These are phyloP conservation scores for Ogataea angusta DNA, from an alignment of 805 yeast genomes.

Conservation along the genomic window DNA sequence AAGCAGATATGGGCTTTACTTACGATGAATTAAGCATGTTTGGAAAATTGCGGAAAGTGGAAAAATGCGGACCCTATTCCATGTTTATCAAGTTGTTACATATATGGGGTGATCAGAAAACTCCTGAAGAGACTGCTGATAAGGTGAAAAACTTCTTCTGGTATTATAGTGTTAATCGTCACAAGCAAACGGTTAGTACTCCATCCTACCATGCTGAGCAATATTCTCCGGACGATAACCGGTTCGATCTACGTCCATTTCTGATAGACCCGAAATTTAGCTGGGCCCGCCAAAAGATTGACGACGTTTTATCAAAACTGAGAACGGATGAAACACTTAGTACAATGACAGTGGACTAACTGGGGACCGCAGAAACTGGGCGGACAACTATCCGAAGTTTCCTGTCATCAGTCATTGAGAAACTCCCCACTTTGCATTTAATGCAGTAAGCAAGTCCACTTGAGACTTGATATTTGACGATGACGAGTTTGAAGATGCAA, in stretches of 20 bases:
- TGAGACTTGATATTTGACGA: slow-evolving; percentile 21
- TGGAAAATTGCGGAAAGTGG: slow-evolving; percentile 87
- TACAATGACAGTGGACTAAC: slow-evolving; percentile 44
- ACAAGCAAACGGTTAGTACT: slow-evolving; percentile 95
- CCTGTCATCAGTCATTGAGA: slow-evolving; percentile 9
- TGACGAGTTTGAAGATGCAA: slow-evolving; percentile 18
- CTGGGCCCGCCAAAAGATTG: slow-evolving; percentile 88
- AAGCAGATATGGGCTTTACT: slow-evolving; percentile 97
- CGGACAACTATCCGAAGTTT: too few relatives aligned
- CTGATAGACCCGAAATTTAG: slow-evolving; percentile 84
- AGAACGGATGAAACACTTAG: slow-evolving; percentile 38
- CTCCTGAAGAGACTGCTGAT: slow-evolving; percentile 82
- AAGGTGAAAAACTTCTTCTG: slow-evolving; percentile 92
- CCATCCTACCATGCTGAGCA: slow-evolving; percentile 98
- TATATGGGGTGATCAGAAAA: slow-evolving; percentile 83
- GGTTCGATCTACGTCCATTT: slow-evolving; percentile 96
- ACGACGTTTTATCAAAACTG: slow-evolving; percentile 62
- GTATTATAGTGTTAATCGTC: slow-evolving; percentile 92
- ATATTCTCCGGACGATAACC: slow-evolving; percentile 96
- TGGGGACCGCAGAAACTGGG: too few relatives aligned
- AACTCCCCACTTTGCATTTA: slow-evolving; percentile 35
- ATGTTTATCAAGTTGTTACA: slow-evolving; percentile 89
- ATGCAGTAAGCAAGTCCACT: slow-evolving; percentile 26
- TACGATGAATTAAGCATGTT: slow-evolving; percentile 89
- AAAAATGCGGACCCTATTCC: slow-evolving; percentile 94